phyloP scores from a whole-genome alignment of 2,329 filamentous ascomycete genomes.

The Ophiostoma ips region DNA sequence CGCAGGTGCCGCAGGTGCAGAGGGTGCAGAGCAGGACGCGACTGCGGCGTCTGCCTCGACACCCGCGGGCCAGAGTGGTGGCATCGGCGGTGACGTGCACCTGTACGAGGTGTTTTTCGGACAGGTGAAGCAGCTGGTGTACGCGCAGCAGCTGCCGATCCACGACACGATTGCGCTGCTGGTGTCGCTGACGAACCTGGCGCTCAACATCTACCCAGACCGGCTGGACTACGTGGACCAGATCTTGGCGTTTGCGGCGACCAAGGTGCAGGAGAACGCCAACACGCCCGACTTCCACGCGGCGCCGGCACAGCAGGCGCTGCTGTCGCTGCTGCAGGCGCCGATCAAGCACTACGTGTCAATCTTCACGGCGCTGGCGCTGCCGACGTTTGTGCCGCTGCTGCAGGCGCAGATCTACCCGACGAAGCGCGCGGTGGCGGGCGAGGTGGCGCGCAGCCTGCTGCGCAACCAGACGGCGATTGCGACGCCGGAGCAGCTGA shows the following conservation, averaged over 20 bases:
- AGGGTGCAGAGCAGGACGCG: background rate
- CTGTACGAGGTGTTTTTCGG: conserved; percentile 96
- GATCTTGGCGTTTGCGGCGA: conserved; percentile 73
- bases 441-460: conserved; percentile 72
- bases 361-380: conserved; percentile 86
- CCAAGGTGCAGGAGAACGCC: conserved; percentile 75
- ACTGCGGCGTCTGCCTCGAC: background rate
- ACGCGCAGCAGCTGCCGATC: conserved; percentile 78
- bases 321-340: conserved; percentile 79
- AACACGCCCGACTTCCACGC: conserved; percentile 96
- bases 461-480: conserved; percentile 72
- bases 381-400: conserved; percentile 84
- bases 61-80: conserved; percentile 17
- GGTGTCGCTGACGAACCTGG: conserved; percentile 86
- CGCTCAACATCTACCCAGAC: conserved; percentile 81
- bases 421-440: conserved; percentile 78
- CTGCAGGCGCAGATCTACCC: conserved; percentile 86
- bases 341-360: conserved; percentile 83
- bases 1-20: conserved; percentile 13
- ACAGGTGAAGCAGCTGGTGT: conserved; percentile 86
- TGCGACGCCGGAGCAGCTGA: conserved; percentile 61
- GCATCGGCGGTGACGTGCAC: conserved; percentile 63
- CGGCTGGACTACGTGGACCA: conserved; percentile 91
- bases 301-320: conserved; percentile 69
- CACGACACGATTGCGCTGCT: conserved; percentile 89